These are phyloP conservation scores for Platanthera zijinensis DNA, from an alignment of 106 monocot species.

Conservation along the genomic window DNA sequence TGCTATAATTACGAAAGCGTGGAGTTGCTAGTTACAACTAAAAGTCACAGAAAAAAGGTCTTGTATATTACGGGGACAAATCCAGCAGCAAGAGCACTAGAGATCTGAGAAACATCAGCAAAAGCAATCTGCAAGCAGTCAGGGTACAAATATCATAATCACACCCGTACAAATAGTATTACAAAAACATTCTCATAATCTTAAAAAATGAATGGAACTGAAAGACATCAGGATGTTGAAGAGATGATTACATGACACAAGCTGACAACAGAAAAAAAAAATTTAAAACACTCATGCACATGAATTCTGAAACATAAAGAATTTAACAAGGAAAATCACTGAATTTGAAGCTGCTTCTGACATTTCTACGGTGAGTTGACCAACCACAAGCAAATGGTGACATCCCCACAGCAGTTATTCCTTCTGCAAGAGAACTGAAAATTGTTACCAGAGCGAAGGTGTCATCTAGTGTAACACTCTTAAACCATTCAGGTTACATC, in stretches of 20 bases:
- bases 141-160: neutral
- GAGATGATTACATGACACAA: too few species aligned
- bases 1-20: neutral
- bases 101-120: slow-evolving; percentile 60
- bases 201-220: neutral
- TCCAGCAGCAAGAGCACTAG: slow-evolving; percentile 46
- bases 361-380: slow-evolving; percentile 83
- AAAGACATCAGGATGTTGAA: neutral
- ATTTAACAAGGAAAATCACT: neutral
- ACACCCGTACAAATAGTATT: neutral
- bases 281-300: neutral
- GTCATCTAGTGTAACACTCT: neutral
- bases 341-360: slow-evolving; percentile 35
- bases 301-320: neutral
- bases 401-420: slow-evolving; percentile 91
- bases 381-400: slow-evolving; percentile 97
- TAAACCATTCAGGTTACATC: neutral
- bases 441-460: slow-evolving; percentile 2
- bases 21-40: neutral
- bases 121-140: slow-evolving; percentile 53
- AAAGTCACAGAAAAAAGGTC: neutral
- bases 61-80: slow-evolving; percentile 82
- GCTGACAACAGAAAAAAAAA: neutral
- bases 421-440: slow-evolving; percentile 67
- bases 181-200: neutral